Evolutionary conservation across 352 stramenopile species (phyloP).

Genomic region (Phytopythium chamaehyphon): DNA sequence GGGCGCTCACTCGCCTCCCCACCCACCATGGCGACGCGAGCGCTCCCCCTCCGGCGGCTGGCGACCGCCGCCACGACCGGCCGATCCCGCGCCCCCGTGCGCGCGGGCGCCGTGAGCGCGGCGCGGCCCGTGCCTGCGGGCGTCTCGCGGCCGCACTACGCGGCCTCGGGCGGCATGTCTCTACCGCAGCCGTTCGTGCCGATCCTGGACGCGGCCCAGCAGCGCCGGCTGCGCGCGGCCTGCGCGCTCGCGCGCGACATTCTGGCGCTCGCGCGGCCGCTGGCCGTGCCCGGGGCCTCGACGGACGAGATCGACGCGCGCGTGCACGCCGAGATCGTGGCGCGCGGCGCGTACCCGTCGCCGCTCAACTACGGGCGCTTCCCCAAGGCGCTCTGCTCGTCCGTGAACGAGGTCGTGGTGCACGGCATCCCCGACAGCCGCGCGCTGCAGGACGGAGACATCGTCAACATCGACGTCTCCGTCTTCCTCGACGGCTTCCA

Average conservation of each 20-base stretch:
- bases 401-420: constrained; percentile 97
- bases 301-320: constrained; percentile 94
- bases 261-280: constrained; percentile 63
- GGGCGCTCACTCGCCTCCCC: too few species aligned
- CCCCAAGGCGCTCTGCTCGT: constrained; percentile 94
- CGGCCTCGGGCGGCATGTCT: constrained; percentile 56
- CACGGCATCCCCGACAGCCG: constrained; percentile 96
- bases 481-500: constrained; percentile 94
- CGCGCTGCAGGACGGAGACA: constrained; percentile 88
- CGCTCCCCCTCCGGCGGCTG: constrained; percentile 20
- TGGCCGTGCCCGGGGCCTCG: constrained; percentile 80
- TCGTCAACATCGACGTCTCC: constrained; percentile 97
- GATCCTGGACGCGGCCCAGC: constrained; percentile 63
- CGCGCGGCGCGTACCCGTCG: constrained; percentile 81
- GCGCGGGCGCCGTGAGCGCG: constrained; percentile 46
- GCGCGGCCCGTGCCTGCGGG: constrained; percentile 36
- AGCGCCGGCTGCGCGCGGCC: constrained; percentile 59
- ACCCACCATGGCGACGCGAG: constrained; percentile 1
- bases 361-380: constrained; percentile 94
- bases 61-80: constrained; percentile 20
- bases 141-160: constrained; percentile 67
- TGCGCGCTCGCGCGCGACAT: constrained; percentile 78
- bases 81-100: constrained; percentile 28
- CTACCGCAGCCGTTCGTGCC: constrained; percentile 69
- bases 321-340: constrained; percentile 91